phyloP scores from a whole-genome alignment of 768 basidiomycete species.

The Hirschioporus abietinus region DNA sequence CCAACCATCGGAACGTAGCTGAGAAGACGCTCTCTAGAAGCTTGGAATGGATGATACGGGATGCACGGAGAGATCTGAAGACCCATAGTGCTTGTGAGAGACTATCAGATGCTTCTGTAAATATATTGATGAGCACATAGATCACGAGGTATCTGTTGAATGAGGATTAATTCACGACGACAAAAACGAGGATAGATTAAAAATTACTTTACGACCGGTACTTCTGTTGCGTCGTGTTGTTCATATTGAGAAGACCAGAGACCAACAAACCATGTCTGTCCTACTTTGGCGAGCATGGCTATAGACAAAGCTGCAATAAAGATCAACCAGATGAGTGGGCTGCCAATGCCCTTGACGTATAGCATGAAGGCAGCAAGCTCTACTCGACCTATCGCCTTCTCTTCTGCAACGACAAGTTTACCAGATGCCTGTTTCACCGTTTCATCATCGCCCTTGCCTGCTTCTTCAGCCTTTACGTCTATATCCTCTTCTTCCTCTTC shows the following conservation, averaged over 20 bases:
- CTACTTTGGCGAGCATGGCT: slow-evolving; percentile 18
- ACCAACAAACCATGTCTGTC: slow-evolving; percentile 8
- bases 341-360: background rate
- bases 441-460: slow-evolving; percentile 11
- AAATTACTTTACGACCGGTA: too few species aligned
- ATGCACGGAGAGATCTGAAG: slow-evolving; percentile 27
- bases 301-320: slow-evolving; percentile 25
- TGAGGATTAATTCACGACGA: slow-evolving; percentile 32
- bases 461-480: slow-evolving; percentile 4
- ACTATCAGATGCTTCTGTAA: slow-evolving; percentile 40
- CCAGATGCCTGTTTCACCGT: slow-evolving; percentile 31
- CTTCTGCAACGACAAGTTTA: slow-evolving; percentile 60
- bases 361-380: slow-evolving; percentile 41
- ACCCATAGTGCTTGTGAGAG: slow-evolving; percentile 38
- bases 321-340: slow-evolving; percentile 17
- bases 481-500: background rate
- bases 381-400: slow-evolving; percentile 55
- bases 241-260: slow-evolving; percentile 3
- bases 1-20: slow-evolving; percentile 44
- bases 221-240: too few species aligned
- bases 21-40: background rate
- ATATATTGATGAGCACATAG: slow-evolving; percentile 38
- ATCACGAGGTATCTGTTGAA: slow-evolving; percentile 42
- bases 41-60: slow-evolving; percentile 27
- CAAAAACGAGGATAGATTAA: background rate